Percentiles rank a stretch among this genome's conserved stretches.
phyloP scores from a whole-genome alignment of 208 protist genomes.

The Leptomonas seymouri region DNA sequence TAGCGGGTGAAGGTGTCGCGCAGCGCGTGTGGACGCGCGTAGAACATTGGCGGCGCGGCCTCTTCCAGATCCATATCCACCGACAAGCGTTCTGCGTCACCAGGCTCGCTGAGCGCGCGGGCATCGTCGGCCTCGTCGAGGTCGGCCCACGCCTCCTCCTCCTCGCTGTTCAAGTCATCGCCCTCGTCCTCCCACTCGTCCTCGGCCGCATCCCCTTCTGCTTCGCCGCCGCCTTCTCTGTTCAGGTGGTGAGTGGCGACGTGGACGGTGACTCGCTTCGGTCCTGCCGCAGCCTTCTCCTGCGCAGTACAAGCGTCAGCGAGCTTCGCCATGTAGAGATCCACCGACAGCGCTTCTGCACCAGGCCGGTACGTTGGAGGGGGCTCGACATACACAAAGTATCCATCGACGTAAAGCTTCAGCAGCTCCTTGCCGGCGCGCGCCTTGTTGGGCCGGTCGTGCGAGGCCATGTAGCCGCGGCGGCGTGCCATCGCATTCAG shows the following conservation, averaged over 20 bases:
- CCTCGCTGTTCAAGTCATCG: constrained; percentile 55
- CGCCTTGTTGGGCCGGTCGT: constrained; percentile 93
- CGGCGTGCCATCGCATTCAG: constrained; percentile 75
- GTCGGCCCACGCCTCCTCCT: constrained; percentile 75
- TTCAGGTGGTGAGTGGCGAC: background rate
- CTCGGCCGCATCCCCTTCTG: background rate
- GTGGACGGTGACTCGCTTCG: background rate
- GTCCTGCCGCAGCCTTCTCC: constrained; percentile 1
- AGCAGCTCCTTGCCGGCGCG: constrained; percentile 94
- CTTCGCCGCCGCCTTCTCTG: too few relatives aligned
- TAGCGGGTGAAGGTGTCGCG: constrained; percentile 52
- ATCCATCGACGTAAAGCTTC: constrained; percentile 95
- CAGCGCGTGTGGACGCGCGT: constrained; percentile 50
- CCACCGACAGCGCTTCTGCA: constrained; percentile 32
- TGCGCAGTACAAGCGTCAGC: background rate
- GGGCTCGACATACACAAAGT: constrained; percentile 81
- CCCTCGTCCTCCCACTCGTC: constrained; percentile 6
- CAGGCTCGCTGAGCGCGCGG: constrained; percentile 28
- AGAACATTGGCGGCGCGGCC: constrained; percentile 67
- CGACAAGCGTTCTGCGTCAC: constrained; percentile 33
- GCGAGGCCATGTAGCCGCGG: constrained; percentile 96
- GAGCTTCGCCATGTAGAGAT: constrained; percentile 26
- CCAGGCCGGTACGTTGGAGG: constrained; percentile 66
- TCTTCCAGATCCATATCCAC: constrained; percentile 44
- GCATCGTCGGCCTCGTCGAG: constrained; percentile 56